Conservation (phyloP, 768 basidiomycete genomes). For the Postia placenta region DNA sequence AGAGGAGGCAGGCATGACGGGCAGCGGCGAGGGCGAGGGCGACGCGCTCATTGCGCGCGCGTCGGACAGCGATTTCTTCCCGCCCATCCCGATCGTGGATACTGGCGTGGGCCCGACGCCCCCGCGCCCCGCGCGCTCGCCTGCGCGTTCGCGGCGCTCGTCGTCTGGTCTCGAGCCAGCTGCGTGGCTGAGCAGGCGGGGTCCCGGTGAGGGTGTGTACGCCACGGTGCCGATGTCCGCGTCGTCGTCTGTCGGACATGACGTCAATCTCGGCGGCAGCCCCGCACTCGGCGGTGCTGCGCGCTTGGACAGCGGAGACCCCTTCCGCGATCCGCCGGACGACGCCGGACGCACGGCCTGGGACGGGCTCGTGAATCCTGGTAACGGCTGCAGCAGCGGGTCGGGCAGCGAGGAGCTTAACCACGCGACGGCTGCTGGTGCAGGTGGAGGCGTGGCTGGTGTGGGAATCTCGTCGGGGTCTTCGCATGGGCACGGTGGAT, state of each 20-base stretch:
- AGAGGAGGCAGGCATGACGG: background rate
- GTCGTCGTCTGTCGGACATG: background rate
- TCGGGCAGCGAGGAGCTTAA: background rate
- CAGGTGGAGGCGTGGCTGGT: conserved; percentile 2
- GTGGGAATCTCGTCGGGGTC: conserved; percentile 8
- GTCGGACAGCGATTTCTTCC: background rate
- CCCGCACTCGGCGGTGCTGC: background rate
- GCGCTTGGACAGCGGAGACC: background rate
- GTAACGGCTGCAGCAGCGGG: background rate
- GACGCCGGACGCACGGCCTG: background rate
- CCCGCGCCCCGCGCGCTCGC: conserved; percentile 8
- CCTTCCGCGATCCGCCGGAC: background rate
- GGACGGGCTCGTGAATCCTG: conserved; percentile 6
- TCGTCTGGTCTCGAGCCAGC: conserved; percentile 11
- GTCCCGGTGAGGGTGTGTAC: background rate
- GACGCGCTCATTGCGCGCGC: conserved; percentile 4
- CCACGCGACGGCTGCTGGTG: conserved; percentile 1
- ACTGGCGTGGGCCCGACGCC: background rate
- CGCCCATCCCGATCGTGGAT: background rate
- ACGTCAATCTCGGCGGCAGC: background rate
- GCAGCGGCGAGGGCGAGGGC: conserved; percentile 7
- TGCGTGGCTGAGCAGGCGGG: conserved; percentile 14
- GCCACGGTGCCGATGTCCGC: background rate
- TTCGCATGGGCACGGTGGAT: conserved; percentile 8
- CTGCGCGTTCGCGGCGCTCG: conserved; percentile 3